These are phyloP conservation scores for Lasiodiplodia hormozganensis DNA, from an alignment of 2,329 filamentous ascomycete species.

Conservation along the genomic window DNA sequence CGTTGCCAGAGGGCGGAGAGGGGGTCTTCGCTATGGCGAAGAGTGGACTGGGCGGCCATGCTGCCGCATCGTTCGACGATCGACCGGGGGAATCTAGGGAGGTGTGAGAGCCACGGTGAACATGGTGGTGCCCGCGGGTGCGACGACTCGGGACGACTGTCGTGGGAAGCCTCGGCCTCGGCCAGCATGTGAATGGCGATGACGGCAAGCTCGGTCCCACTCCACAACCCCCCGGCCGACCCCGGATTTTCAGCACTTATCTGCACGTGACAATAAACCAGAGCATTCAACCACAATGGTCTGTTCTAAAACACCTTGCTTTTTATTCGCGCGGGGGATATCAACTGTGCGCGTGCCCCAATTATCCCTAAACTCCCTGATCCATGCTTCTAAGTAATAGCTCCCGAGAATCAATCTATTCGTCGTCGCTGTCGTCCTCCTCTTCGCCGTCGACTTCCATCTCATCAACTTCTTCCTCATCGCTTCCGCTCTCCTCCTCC, in stretches of 20 bases:
- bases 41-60: constrained; percentile 90
- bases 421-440: constrained; percentile 16
- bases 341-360: constrained; percentile 8
- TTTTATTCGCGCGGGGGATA: constrained; percentile 11
- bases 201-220: constrained; percentile 14
- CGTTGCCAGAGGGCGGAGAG: constrained; percentile 54
- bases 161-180: constrained; percentile 21
- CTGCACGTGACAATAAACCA: constrained; percentile 1
- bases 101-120: neutral
- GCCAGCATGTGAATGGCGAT: constrained; percentile 22
- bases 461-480: constrained; percentile 39
- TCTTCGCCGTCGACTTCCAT: constrained; percentile 28
- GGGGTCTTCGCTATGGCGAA: constrained; percentile 59
- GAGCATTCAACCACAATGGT: neutral
- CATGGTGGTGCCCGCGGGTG: constrained; percentile 11
- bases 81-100: constrained; percentile 6
- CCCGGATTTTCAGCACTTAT: constrained; percentile 26
- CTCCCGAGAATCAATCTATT: neutral
- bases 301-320: neutral
- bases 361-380: constrained; percentile 10
- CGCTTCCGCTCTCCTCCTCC: constrained; percentile 39
- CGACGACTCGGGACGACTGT: neutral
- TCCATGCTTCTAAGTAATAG: neutral
- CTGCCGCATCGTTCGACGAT: constrained; percentile 31
- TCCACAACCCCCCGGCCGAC: neutral